phyloP scores from a whole-genome alignment of 2,329 filamentous ascomycete genomes.

The Emmonsia crescens region DNA sequence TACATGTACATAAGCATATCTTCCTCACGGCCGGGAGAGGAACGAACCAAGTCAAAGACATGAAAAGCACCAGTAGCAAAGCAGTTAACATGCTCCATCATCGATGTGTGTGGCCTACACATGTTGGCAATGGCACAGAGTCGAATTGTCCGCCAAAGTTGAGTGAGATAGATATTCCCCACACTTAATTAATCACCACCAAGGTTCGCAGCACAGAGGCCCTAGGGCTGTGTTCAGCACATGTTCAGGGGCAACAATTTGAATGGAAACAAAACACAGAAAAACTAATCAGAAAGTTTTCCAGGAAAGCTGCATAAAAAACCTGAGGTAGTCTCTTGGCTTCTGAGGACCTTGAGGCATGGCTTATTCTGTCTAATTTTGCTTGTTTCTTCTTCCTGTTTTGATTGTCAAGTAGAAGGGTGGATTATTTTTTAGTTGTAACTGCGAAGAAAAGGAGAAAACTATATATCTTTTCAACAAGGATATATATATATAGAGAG shows the following conservation, averaged over 20 bases:
- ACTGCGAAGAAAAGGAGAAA: not conserved
- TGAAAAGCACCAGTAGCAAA: too few species aligned
- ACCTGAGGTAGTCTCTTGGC: too few species aligned
- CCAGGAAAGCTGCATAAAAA: too few species aligned
- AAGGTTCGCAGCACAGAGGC: not conserved
- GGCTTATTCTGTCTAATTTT: not conserved
- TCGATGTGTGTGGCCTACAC: too few species aligned
- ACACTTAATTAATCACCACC: not conserved
- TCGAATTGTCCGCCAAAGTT: not conserved
- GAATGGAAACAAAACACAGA: not conserved
- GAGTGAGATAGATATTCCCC: not conserved
- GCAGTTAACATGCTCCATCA: too few species aligned
- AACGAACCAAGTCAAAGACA: too few species aligned
- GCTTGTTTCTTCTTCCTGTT: too few species aligned
- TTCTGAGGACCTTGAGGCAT: not conserved
- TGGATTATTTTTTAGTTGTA: not conserved
- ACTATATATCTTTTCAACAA: too few species aligned
- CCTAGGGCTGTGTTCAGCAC: not conserved
- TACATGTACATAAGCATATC: too few species aligned
- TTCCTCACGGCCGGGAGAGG: too few species aligned
- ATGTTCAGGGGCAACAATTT: not conserved
- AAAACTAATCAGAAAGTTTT: not conserved
- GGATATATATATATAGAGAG: too few species aligned
- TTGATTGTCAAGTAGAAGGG: too few species aligned
- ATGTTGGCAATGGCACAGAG: not conserved